Percentiles rank a stretch among this genome's conserved stretches.
phyloP scores from a whole-genome alignment of 2,329 filamentous ascomycete species.

The Truncatella angustata region DNA sequence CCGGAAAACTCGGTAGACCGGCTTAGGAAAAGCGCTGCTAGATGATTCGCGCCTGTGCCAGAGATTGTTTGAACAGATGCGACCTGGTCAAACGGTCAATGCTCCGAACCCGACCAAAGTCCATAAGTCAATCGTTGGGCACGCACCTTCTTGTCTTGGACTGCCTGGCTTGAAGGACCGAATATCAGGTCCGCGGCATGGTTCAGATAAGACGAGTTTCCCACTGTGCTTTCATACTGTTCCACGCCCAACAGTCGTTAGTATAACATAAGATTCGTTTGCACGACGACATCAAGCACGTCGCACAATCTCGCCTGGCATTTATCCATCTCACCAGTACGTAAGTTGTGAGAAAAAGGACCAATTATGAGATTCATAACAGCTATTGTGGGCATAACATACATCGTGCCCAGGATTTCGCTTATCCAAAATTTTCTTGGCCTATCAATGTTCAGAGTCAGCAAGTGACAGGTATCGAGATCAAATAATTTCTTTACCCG shows the following conservation, averaged over 20 bases:
- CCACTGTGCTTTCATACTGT: conserved; percentile 34
- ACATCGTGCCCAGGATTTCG: conserved; percentile 26
- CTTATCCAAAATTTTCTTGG: conserved; percentile 19
- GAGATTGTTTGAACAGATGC: conserved; percentile 37
- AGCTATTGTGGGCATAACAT: conserved; percentile 8
- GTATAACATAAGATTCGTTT: too few species aligned
- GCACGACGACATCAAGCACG: too few species aligned
- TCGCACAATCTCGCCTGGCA: too few species aligned
- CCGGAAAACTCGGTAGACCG: not conserved
- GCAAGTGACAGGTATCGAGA: not conserved
- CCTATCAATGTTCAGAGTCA: conserved; percentile 14
- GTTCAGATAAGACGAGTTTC: conserved; percentile 27
- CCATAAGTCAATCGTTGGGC: too few species aligned
- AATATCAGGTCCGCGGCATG: conserved; percentile 30
- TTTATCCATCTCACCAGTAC: too few species aligned
- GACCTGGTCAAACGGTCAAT: too few species aligned
- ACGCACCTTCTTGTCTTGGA: too few species aligned
- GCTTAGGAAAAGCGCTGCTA: conserved; percentile 30
- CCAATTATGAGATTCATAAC: too few species aligned
- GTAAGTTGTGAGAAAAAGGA: too few species aligned
- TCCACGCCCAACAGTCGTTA: too few species aligned
- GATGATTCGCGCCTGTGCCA: conserved; percentile 34
- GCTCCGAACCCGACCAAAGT: too few species aligned
- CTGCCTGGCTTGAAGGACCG: too few species aligned
- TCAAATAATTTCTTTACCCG: conserved; percentile 11